Conservation (phyloP, 2,329 filamentous ascomycete species). For the Botrytis fragariae region DNA sequence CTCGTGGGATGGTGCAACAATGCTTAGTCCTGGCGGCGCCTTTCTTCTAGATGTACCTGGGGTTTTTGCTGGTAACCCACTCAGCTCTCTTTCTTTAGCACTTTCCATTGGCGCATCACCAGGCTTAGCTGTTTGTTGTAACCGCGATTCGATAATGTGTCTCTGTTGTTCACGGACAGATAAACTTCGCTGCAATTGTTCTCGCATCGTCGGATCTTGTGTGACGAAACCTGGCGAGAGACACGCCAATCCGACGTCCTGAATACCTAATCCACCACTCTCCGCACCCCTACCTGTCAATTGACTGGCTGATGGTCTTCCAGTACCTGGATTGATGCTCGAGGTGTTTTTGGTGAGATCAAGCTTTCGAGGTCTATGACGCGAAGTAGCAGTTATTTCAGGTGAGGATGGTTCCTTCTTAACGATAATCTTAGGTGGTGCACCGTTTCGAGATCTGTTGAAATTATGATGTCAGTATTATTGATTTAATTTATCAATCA, state of each 20-base stretch:
- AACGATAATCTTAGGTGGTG: conserved; percentile 77
- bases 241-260: conserved; percentile 91
- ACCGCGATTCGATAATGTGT: conserved; percentile 86
- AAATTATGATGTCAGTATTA: conserved; percentile 30
- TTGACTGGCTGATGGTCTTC: conserved; percentile 64
- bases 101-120: conserved; percentile 62
- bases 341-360: conserved; percentile 69
- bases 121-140: conserved; percentile 83
- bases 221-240: conserved; percentile 95
- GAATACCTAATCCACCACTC: conserved; percentile 69
- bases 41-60: conserved; percentile 73
- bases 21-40: conserved; percentile 84
- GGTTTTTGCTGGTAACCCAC: conserved; percentile 56
- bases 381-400: conserved; percentile 63
- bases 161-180: conserved; percentile 91
- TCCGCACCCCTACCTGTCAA: conserved; percentile 69
- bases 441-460: conserved; percentile 52
- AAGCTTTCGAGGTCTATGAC: conserved; percentile 73
- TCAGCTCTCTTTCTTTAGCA: conserved; percentile 52
- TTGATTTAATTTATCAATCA: neutral
- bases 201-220: conserved; percentile 93
- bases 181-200: conserved; percentile 90
- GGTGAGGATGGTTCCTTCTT: conserved; percentile 96
- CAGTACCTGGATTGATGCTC: conserved; percentile 51
- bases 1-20: conserved; percentile 89